These are phyloP conservation scores for Yarrowia phangngaensis DNA, from an alignment of 805 yeast genomes.

Conservation along the genomic window DNA sequence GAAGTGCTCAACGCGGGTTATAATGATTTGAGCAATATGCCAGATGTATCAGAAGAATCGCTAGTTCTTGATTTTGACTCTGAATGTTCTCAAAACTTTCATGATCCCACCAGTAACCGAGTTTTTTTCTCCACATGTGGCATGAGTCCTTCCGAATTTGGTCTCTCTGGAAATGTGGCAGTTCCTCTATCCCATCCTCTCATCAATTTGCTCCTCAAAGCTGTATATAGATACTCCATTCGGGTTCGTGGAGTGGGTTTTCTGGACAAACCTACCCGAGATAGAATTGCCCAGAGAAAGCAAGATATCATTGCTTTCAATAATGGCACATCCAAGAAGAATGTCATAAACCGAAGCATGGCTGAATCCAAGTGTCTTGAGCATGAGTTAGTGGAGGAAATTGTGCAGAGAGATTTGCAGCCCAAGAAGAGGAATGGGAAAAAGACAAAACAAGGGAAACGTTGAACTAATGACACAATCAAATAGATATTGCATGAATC, in stretches of 20 bases:
- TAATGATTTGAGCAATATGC: no score
- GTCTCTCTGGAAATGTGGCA: background rate
- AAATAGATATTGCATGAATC: conserved; percentile 4
- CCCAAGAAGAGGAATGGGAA: background rate
- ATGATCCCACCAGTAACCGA: no score
- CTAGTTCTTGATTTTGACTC: no score
- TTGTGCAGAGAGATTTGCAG: background rate
- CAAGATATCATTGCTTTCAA: background rate
- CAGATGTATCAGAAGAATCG: no score
- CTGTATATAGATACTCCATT: background rate
- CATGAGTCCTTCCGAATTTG: background rate
- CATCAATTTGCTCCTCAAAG: background rate
- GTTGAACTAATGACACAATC: background rate
- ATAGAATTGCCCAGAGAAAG: background rate
- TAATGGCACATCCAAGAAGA: background rate
- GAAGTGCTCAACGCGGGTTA: no score
- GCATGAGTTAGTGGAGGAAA: background rate
- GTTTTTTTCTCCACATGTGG: background rate
- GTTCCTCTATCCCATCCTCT: background rate
- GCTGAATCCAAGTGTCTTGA: background rate
- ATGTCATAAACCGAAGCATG: background rate
- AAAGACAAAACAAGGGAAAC: background rate
- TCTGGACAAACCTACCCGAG: background rate
- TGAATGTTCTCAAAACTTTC: no score
- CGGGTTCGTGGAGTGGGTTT: background rate